A percentile compares a stretch with the other conserved stretches of the same genome.
Conservation (phyloP, 78 protist species). For the Emiliania huxleyi region DNA sequence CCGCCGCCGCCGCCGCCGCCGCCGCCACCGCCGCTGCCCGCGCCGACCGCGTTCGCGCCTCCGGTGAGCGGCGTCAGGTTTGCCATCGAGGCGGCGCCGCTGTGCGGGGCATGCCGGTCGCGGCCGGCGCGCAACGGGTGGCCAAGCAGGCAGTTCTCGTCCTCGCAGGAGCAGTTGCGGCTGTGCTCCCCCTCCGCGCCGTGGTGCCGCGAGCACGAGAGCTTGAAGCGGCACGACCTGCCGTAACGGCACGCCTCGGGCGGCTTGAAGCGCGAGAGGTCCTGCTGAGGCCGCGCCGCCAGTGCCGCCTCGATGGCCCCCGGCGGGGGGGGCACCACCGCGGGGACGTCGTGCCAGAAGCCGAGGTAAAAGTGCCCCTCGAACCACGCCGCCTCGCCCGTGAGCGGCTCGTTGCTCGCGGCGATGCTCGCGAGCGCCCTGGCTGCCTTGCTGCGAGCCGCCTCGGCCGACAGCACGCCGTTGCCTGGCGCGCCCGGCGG, state of each 20-base stretch:
- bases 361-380: background rate
- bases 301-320: background rate
- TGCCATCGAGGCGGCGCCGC: background rate
- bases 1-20: too few relatives aligned
- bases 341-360: background rate
- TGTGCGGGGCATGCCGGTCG: background rate
- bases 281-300: background rate
- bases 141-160: background rate
- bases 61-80: background rate
- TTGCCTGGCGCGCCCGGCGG: too few relatives aligned
- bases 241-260: background rate
- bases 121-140: background rate
- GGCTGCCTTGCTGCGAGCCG: too few relatives aligned
- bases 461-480: too few relatives aligned
- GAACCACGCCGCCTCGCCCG: background rate
- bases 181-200: background rate
- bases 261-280: background rate
- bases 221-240: background rate
- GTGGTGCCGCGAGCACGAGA: background rate
- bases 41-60: background rate
- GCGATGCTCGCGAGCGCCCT: background rate
- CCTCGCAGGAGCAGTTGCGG: background rate
- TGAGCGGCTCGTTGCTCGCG: background rate
- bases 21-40: background rate
- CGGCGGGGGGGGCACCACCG: background rate